Conservation (phyloP, 257 asterid genomes). For the Solanum ahanhuiri region DNA sequence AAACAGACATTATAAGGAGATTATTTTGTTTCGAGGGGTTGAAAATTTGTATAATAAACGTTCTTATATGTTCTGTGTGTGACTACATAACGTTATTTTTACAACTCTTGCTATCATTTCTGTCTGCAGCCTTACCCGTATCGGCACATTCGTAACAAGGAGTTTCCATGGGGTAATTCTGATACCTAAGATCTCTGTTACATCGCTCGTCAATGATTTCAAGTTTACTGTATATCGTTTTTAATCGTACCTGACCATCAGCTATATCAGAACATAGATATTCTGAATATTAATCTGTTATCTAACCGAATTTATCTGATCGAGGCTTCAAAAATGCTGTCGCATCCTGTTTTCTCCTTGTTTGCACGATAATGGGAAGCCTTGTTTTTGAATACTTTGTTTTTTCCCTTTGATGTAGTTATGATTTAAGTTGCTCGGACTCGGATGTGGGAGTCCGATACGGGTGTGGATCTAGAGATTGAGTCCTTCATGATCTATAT, state of each 20-base stretch:
- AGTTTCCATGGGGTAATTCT: constrained; percentile 75
- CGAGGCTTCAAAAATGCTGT: background rate
- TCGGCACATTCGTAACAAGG: constrained; percentile 71
- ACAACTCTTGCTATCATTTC: background rate
- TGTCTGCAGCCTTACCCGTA: constrained; percentile 58
- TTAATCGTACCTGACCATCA: background rate
- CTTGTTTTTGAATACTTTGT: background rate
- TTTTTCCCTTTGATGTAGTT: background rate
- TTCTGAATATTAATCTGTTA: background rate
- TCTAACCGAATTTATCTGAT: background rate
- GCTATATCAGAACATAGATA: background rate
- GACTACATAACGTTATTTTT: background rate
- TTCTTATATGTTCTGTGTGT: too few species aligned
- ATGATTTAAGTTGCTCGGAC: background rate
- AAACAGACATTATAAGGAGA: background rate
- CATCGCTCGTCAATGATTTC: background rate
- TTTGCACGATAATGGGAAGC: background rate
- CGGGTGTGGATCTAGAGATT: background rate
- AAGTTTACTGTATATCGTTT: background rate
- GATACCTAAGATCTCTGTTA: background rate
- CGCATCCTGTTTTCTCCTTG: background rate
- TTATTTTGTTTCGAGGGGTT: background rate
- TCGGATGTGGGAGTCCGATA: background rate
- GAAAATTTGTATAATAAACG: background rate
- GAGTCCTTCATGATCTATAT: background rate